A percentile compares a stretch with the other conserved stretches of the same genome.
phyloP scores from a whole-genome alignment of 208 protist species.

The Vickermania ingenoplastis region DNA sequence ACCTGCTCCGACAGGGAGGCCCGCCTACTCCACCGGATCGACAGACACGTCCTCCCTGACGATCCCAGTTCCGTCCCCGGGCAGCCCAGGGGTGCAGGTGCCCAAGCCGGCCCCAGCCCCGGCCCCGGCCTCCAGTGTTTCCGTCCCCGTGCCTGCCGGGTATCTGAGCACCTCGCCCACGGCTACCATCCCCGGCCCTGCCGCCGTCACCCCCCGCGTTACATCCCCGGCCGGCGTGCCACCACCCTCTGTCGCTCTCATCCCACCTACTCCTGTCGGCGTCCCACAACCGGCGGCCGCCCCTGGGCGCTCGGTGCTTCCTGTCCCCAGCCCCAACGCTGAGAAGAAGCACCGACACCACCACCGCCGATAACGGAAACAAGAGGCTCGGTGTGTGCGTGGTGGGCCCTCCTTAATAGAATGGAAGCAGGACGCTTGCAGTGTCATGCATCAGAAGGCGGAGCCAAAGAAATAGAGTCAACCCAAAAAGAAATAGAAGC shows the following conservation, averaged over 20 bases:
- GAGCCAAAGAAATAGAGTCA: no score
- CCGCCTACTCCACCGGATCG: background rate
- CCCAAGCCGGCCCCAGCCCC: background rate
- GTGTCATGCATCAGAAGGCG: no score
- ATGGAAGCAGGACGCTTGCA: no score
- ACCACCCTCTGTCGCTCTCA: background rate
- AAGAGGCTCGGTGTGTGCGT: no score
- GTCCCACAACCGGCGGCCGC: background rate
- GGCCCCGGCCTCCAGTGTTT: background rate
- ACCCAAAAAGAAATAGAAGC: no score
- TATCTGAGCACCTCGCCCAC: background rate
- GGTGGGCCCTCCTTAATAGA: no score
- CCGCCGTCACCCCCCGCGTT: background rate
- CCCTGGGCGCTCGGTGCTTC: background rate
- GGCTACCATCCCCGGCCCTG: background rate
- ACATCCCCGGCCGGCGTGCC: background rate
- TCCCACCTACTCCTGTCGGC: background rate
- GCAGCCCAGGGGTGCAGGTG: background rate
- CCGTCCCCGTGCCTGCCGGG: background rate
- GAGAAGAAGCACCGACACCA: background rate
- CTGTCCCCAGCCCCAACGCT: background rate
- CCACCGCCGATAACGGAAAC: slow-evolving; percentile 1
- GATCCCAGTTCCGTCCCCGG: background rate
- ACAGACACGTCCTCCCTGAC: background rate
- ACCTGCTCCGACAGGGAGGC: background rate